phyloP scores from a whole-genome alignment of 2,329 filamentous ascomycete species.

The Aaosphaeria pasadenensis region DNA sequence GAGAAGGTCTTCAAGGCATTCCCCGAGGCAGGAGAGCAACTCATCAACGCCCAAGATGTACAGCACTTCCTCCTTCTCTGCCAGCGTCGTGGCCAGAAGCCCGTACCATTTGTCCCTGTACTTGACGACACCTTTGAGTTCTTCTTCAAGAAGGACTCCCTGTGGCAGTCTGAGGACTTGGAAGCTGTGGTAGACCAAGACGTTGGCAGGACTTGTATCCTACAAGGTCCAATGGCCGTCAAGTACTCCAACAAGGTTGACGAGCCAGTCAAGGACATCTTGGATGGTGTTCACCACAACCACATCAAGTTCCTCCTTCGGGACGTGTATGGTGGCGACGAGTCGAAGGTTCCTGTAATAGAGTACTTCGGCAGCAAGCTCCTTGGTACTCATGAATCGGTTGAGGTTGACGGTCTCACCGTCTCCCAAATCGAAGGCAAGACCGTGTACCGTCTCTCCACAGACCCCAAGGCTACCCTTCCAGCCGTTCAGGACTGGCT shows the following conservation, averaged over 20 bases:
- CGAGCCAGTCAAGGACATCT: conserved; percentile 91
- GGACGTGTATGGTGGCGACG: conserved; percentile 76
- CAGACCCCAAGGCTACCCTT: conserved; percentile 68
- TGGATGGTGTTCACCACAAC: conserved; percentile 83
- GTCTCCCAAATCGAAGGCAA: conserved; percentile 77
- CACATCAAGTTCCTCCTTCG: conserved; percentile 78
- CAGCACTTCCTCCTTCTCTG: conserved; percentile 95
- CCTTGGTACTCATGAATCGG: conserved; percentile 62
- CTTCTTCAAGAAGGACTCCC: conserved; percentile 99
- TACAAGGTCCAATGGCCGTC: conserved; percentile 90
- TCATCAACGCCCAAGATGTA: conserved; percentile 97
- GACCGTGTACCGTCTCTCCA: conserved; percentile 79
- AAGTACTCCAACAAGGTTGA: conserved; percentile 87
- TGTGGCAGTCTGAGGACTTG: conserved; percentile 98
- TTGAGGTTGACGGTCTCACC: conserved; percentile 80
- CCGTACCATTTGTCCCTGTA: conserved; percentile 91
- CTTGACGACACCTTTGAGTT: conserved; percentile 97
- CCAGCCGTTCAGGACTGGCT: conserved; percentile 84
- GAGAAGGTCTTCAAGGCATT: conserved; percentile 79
- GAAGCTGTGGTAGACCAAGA: conserved; percentile 95
- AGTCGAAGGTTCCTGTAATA: conserved; percentile 72
- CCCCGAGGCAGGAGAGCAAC: conserved; percentile 80
- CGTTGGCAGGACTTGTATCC: conserved; percentile 90
- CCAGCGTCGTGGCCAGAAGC: conserved; percentile 90
- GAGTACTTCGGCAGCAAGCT: conserved; percentile 96